Conservation (phyloP, 805 yeast genomes). For the Candida glaebosa region DNA sequence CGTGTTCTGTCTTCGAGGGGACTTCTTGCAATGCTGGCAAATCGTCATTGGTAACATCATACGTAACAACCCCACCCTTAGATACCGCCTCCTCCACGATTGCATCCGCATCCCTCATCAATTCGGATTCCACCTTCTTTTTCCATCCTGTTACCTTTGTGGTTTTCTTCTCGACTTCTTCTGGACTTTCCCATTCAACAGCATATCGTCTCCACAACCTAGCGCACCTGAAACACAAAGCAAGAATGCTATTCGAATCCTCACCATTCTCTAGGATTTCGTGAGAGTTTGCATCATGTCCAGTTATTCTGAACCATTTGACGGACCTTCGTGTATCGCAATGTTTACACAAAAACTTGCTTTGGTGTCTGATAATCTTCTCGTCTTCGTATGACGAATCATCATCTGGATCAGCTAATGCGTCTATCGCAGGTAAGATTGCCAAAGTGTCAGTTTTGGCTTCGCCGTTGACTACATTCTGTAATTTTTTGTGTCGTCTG, state of each 20-base stretch:
- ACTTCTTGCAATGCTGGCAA: conserved; percentile 1
- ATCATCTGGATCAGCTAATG: conserved; percentile 61
- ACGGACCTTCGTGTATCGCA: conserved; percentile 56
- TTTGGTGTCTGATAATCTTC: conserved; percentile 39
- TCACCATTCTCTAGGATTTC: conserved; percentile 21
- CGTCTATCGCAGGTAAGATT: conserved; percentile 27
- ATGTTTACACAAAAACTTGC: conserved; percentile 61
- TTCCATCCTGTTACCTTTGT: conserved; percentile 50
- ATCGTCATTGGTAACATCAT: conserved; percentile 11
- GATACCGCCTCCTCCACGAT: conserved; percentile 49
- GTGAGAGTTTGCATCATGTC: conserved; percentile 41
- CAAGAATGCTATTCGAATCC: conserved; percentile 38
- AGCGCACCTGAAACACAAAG: conserved; percentile 84
- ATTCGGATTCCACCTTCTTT: conserved; percentile 63
- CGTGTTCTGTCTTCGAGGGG: neutral
- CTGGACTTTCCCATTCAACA: conserved; percentile 78
- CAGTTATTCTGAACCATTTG: conserved; percentile 74
- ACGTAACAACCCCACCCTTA: conserved; percentile 19
- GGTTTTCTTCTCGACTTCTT: conserved; percentile 53
- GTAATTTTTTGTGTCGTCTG: conserved; percentile 56
- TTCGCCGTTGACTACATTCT: conserved; percentile 20
- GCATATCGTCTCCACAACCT: conserved; percentile 89
- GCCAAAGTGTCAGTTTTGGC: conserved; percentile 5
- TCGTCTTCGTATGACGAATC: conserved; percentile 66
- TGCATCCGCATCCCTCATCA: conserved; percentile 55